Conservation (phyloP, 2,329 filamentous ascomycete species). For the Orbilia blumenaviensis region DNA sequence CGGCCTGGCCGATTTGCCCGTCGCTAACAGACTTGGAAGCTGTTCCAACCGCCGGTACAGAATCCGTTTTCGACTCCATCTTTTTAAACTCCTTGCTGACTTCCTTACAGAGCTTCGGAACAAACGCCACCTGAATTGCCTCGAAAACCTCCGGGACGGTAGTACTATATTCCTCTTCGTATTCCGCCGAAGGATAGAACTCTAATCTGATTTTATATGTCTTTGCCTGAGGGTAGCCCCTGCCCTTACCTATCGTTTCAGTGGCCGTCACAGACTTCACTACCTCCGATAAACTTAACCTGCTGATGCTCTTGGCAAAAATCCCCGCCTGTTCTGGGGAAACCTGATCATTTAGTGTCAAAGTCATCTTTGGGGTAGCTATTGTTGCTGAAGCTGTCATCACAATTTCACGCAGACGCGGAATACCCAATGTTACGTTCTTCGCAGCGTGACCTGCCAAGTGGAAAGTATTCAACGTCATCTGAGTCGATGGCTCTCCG, state of each 20-base stretch:
- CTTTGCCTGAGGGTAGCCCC: constrained; percentile 76
- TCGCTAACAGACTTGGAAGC: constrained; percentile 67
- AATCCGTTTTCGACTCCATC: constrained; percentile 73
- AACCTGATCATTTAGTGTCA: constrained; percentile 78
- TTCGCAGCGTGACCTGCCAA: constrained; percentile 97
- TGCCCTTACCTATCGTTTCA: constrained; percentile 78
- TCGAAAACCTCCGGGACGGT: constrained; percentile 77
- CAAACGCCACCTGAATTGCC: constrained; percentile 81
- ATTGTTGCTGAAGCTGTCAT: constrained; percentile 95
- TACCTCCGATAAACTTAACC: constrained; percentile 82
- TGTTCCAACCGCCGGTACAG: constrained; percentile 77
- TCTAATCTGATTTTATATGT: constrained; percentile 82
- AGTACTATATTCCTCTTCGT: constrained; percentile 85
- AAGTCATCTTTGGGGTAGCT: constrained; percentile 88
- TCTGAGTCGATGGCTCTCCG: constrained; percentile 96
- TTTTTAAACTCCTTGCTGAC: constrained; percentile 82
- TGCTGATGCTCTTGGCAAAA: constrained; percentile 92
- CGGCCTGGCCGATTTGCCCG: constrained; percentile 63
- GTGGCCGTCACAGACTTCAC: constrained; percentile 81
- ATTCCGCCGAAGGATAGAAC: constrained; percentile 86
- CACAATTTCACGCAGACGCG: constrained; percentile 92
- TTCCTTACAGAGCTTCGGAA: constrained; percentile 75
- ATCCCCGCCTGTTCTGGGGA: constrained; percentile 73
- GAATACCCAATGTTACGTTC: constrained; percentile 98
- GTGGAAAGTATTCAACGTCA: constrained; percentile 99